Evolutionary conservation across 768 basidiomycete genomes (phyloP).

Genomic region (Cystobasidium onofrii): DNA sequence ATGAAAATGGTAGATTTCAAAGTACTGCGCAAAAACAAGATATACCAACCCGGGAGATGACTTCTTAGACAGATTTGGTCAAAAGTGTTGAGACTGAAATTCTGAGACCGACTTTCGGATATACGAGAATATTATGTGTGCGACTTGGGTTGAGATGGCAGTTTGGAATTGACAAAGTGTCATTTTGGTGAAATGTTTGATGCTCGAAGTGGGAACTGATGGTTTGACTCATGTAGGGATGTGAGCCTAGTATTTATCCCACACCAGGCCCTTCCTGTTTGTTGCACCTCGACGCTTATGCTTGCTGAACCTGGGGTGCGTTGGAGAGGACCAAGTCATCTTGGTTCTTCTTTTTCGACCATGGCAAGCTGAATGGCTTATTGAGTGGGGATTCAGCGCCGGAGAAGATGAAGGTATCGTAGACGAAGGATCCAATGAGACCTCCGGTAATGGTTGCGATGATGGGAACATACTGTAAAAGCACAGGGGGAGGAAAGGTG

Average conservation of each 20-base stretch:
- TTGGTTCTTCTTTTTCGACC: background rate
- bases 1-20: no score
- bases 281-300: no score
- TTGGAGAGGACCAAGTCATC: background rate
- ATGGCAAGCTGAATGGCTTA: background rate
- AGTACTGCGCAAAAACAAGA: background rate
- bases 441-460: slow-evolving; percentile 52
- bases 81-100: no score
- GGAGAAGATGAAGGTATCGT: slow-evolving; percentile 12
- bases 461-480: slow-evolving; percentile 23
- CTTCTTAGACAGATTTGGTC: background rate
- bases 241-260: no score
- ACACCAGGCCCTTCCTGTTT: no score
- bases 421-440: slow-evolving; percentile 48
- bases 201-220: no score
- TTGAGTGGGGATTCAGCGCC: slow-evolving; percentile 38
- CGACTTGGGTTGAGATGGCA: no score
- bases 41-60: background rate
- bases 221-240: no score
- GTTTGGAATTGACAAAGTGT: no score
- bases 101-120: no score
- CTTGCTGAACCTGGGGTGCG: background rate
- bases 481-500: slow-evolving; percentile 43
- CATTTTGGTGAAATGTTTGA: no score
- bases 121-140: no score